These are phyloP conservation scores for Aegilops bicornis DNA, from an alignment of 176 grass and related monocot species.

Conservation along the genomic window DNA sequence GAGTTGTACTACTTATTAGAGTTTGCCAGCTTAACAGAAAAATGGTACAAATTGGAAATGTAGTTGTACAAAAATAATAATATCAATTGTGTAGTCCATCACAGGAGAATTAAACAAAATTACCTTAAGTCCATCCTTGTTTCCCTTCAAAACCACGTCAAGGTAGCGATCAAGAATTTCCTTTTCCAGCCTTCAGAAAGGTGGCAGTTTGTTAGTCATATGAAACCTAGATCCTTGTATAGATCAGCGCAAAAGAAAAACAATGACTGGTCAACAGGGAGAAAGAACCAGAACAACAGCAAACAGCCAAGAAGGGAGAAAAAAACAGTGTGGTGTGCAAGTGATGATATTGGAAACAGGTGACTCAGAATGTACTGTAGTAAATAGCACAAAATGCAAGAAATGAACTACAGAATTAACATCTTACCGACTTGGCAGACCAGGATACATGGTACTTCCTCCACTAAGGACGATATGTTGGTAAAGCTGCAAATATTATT, in stretches of 20 bases:
- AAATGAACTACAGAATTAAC: background rate
- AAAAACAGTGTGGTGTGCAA: background rate
- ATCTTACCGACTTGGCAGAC: slow-evolving; percentile 83
- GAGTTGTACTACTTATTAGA: background rate
- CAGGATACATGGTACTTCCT: slow-evolving; percentile 97
- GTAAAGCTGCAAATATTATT: slow-evolving; percentile 68
- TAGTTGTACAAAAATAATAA: background rate
- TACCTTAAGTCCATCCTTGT: slow-evolving; percentile 94
- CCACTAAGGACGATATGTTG: slow-evolving; percentile 95
- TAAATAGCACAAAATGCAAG: background rate
- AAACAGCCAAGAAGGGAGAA: slow-evolving; percentile 4
- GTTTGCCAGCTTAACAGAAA: background rate
- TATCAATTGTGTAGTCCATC: background rate
- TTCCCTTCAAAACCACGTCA: slow-evolving; percentile 87
- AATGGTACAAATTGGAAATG: background rate
- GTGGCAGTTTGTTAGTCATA: slow-evolving; percentile 21
- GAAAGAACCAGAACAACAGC: background rate
- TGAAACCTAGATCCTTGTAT: slow-evolving; percentile 9
- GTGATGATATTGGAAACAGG: background rate
- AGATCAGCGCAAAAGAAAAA: background rate
- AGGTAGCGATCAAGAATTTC: slow-evolving; percentile 97
- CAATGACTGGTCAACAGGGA: background rate
- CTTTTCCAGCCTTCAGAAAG: slow-evolving; percentile 71
- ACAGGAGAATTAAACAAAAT: background rate
- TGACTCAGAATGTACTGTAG: background rate